Evolutionary conservation across 169 alveolate species (phyloP).

Genomic region (Eimeria praecox): DNA sequence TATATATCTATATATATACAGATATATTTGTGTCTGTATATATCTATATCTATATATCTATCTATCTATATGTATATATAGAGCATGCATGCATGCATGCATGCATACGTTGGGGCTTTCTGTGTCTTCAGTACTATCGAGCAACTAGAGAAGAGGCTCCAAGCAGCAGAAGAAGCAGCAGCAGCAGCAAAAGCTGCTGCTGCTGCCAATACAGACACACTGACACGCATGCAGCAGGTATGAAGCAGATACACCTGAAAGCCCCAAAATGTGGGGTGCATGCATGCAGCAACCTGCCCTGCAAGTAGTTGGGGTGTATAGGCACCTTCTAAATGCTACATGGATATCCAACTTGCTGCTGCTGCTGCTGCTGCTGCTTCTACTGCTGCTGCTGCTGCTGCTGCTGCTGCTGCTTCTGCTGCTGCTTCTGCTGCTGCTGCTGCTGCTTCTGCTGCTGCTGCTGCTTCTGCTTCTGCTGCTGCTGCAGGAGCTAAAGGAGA

Average conservation of each 20-base stretch:
- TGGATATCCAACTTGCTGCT: neutral
- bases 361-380: conserved; percentile 3
- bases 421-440: conserved; percentile 5
- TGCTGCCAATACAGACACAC: neutral
- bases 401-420: conserved; percentile 5
- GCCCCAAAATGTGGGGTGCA: neutral
- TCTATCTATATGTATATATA: neutral
- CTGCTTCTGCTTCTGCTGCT: too few relatives aligned
- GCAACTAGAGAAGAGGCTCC: conserved; percentile 27
- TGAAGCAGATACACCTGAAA: neutral
- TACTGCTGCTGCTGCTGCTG: neutral
- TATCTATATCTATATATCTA: neutral
- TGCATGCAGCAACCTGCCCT: neutral
- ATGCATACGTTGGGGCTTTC: neutral
- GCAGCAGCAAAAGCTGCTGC: conserved; percentile 14
- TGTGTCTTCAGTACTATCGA: neutral
- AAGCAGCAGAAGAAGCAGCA: conserved; percentile 15
- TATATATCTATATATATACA: too few relatives aligned
- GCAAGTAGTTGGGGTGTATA: neutral
- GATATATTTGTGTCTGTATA: too few relatives aligned
- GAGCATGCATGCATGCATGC: conserved; percentile 28
- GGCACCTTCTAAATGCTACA: neutral
- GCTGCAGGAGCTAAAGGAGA: conserved; percentile 58
- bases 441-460: neutral
- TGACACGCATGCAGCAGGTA: conserved; percentile 17